Percentiles rank a stretch among this genome's conserved stretches.
These are phyloP conservation scores for Quercus bicolor DNA, from an alignment of 306 rosid genomes.

Conservation along the genomic window DNA sequence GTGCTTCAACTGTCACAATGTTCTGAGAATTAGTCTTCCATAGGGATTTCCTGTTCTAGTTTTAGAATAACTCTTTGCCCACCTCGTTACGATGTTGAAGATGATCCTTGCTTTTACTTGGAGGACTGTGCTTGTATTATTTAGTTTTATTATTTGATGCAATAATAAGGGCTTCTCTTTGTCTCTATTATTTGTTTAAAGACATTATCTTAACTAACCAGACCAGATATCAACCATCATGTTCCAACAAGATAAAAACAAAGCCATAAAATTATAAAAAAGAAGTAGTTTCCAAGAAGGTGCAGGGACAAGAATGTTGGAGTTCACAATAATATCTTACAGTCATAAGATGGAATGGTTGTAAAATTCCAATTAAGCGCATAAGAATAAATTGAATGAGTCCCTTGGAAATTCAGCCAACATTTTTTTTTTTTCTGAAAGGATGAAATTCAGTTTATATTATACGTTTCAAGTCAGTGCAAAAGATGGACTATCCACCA, in stretches of 20 bases:
- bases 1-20: conserved; percentile 25
- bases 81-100: not conserved
- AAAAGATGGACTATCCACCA: no score
- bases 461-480: no score
- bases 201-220: not conserved
- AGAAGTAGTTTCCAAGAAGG: not conserved
- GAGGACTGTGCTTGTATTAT: not conserved
- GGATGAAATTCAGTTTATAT: no score
- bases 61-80: not conserved
- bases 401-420: no score
- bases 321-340: no score
- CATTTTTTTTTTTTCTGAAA: no score
- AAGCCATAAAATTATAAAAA: not conserved
- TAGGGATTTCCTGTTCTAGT: not conserved
- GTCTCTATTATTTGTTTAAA: not conserved
- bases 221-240: not conserved
- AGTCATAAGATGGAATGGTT: no score
- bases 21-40: conserved; percentile 25
- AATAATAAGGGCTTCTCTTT: not conserved
- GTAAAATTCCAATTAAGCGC: no score
- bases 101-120: not conserved
- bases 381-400: no score
- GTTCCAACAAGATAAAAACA: not conserved
- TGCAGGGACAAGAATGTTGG: no score
- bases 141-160: not conserved